A percentile compares a stretch with the other conserved stretches of the same genome.
Evolutionary conservation across 2,329 filamentous ascomycete species (phyloP).

Genomic region (Colletotrichum tofieldiae): DNA sequence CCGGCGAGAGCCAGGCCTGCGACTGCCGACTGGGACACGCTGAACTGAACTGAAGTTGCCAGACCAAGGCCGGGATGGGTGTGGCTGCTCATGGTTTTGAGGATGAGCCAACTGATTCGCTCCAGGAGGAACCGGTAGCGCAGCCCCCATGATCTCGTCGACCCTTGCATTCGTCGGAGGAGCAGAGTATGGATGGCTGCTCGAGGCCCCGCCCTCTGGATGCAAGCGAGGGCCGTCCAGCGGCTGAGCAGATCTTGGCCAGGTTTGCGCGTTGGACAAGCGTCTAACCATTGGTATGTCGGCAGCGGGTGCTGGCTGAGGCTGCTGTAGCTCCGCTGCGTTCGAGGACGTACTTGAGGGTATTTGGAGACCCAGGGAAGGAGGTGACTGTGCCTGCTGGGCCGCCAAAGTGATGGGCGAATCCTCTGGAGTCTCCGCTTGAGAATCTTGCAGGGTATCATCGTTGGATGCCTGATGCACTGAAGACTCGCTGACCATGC

Average conservation of each 20-base stretch:
- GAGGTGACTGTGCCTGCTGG: slow-evolving; percentile 13
- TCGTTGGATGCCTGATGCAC: slow-evolving; percentile 9
- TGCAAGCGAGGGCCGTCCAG: slow-evolving; percentile 22
- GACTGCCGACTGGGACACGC: slow-evolving; percentile 58
- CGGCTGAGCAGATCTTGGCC: slow-evolving; percentile 59
- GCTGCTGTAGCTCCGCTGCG: slow-evolving; percentile 12
- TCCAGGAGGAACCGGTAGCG: slow-evolving; percentile 57
- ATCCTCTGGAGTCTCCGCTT: slow-evolving; percentile 2
- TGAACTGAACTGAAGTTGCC: slow-evolving; percentile 59
- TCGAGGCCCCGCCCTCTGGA: not conserved
- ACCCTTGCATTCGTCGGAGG: slow-evolving; percentile 52
- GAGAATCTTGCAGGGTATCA: slow-evolving; percentile 9
- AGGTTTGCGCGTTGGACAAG: slow-evolving; percentile 60
- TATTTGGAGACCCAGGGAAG: slow-evolving; percentile 50
- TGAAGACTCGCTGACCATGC: slow-evolving; percentile 19
- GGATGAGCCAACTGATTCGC: slow-evolving; percentile 58
- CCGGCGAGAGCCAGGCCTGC: slow-evolving; percentile 45
- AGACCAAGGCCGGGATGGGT: slow-evolving; percentile 59
- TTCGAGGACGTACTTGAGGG: slow-evolving; percentile 46
- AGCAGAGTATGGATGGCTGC: slow-evolving; percentile 60
- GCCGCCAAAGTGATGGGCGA: not conserved
- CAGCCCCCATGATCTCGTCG: slow-evolving; percentile 53
- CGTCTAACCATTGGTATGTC: slow-evolving; percentile 46
- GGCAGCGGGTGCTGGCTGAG: slow-evolving; percentile 16
- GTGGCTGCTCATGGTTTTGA: slow-evolving; percentile 56